Evolutionary conservation across 768 basidiomycete genomes (phyloP).

Genomic region (Polyporus arcularius): DNA sequence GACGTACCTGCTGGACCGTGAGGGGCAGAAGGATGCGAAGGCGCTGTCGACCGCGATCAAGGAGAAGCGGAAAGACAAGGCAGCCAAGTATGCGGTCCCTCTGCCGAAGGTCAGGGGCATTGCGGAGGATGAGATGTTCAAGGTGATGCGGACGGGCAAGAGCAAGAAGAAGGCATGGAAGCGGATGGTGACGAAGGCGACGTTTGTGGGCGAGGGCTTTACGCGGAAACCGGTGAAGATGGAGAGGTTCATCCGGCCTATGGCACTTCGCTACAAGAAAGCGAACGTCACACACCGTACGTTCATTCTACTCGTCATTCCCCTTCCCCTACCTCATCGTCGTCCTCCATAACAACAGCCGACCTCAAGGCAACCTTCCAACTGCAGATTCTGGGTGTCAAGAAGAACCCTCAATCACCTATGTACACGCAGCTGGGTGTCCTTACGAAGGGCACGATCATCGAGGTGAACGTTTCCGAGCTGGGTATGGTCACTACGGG

Average conservation of each 20-base stretch:
- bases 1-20: slow-evolving; percentile 93
- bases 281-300: slow-evolving; percentile 98
- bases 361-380: slow-evolving; percentile 99
- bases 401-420: slow-evolving; percentile 99
- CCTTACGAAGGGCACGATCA: slow-evolving; percentile 96
- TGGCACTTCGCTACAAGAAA: slow-evolving; percentile 97
- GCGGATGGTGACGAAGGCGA: slow-evolving; percentile 99
- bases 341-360: slow-evolving; percentile 46
- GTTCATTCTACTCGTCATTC: slow-evolving; percentile 25
- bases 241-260: slow-evolving; percentile 96
- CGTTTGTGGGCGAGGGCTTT: slow-evolving; percentile 97
- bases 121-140: slow-evolving; percentile 99
- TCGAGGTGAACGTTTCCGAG: slow-evolving; percentile 99
- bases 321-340: not conserved
- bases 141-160: slow-evolving; percentile 97
- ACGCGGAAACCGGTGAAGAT: slow-evolving; percentile 99
- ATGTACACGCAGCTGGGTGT: slow-evolving; percentile 97
- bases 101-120: slow-evolving; percentile 96
- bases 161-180: slow-evolving; percentile 97
- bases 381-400: slow-evolving; percentile 94
- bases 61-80: slow-evolving; percentile 98
- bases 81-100: slow-evolving; percentile 96
- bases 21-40: slow-evolving; percentile 98
- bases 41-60: slow-evolving; percentile 95
- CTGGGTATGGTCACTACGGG: slow-evolving; percentile 96